Evolutionary conservation across 2,329 filamentous ascomycete species (phyloP).

Genomic region (Sclerotinia minor): DNA sequence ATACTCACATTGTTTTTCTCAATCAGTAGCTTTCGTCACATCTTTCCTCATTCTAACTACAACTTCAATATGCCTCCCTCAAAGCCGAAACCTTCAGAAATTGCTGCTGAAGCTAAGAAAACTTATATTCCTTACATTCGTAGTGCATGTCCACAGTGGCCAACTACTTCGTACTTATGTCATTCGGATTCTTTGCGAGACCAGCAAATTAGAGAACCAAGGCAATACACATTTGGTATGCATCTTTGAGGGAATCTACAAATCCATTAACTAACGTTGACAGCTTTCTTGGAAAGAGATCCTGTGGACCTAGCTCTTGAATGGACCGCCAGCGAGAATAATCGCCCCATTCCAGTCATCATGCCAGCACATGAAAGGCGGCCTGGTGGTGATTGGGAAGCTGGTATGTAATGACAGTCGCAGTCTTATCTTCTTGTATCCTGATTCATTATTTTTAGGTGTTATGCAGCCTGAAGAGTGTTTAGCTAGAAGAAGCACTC

Average conservation of each 20-base stretch:
- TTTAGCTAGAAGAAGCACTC: constrained; percentile 71
- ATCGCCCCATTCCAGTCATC: constrained; percentile 41
- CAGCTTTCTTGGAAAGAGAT: constrained; percentile 55
- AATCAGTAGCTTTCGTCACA: not conserved
- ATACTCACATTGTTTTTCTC: not conserved
- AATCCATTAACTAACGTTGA: not conserved
- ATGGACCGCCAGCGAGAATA: constrained; percentile 47
- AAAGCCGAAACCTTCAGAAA: constrained; percentile 65
- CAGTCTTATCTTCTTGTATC: not conserved
- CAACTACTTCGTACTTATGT: constrained; percentile 57
- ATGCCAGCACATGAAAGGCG: constrained; percentile 68
- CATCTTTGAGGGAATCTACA: constrained; percentile 17
- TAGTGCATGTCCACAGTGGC: constrained; percentile 56
- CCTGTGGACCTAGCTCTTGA: constrained; percentile 61
- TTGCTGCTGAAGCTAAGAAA: constrained; percentile 72
- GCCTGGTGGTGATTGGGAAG: constrained; percentile 80
- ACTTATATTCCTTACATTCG: constrained; percentile 66
- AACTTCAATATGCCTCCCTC: constrained; percentile 53
- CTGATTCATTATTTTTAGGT: constrained; percentile 42
- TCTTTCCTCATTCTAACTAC: not conserved
- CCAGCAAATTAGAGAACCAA: constrained; percentile 25
- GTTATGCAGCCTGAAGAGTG: constrained; percentile 68
- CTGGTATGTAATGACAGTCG: constrained; percentile 43
- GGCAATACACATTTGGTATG: constrained; percentile 49
- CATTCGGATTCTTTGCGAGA: constrained; percentile 48